These are phyloP conservation scores for Actinidia chinensis DNA, from an alignment of 179 eudicot species.

Conservation along the genomic window DNA sequence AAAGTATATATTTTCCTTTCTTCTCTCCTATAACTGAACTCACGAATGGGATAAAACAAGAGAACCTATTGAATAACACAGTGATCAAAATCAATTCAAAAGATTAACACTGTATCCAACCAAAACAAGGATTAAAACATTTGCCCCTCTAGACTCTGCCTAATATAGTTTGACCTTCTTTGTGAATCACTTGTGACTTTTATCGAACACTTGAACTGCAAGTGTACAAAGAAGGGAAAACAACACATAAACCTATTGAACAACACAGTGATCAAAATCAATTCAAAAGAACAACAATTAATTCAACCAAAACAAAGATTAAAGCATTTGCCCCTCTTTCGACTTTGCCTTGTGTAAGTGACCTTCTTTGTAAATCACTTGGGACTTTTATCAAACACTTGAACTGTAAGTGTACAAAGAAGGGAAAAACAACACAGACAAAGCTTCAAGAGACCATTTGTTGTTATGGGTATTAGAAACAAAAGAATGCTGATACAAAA, in stretches of 20 bases:
- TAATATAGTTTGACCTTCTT: background rate
- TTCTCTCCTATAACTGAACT: background rate
- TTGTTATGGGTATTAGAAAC: background rate
- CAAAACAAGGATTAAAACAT: background rate
- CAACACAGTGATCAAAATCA: no score
- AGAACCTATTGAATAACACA: background rate
- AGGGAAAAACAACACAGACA: background rate
- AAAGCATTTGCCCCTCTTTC: background rate
- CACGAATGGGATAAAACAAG: background rate
- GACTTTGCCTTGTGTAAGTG: background rate
- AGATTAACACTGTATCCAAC: background rate
- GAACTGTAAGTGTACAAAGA: background rate
- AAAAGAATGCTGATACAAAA: background rate
- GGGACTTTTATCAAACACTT: background rate
- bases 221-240: background rate
- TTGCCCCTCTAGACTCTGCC: background rate
- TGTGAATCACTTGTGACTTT: background rate
- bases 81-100: background rate
- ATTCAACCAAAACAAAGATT: background rate
- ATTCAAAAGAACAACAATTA: conserved; percentile 1
- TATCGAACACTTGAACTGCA: conserved; percentile 7
- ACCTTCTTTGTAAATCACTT: background rate
- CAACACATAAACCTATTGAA: no score
- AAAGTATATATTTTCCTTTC: background rate
- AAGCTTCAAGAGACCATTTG: background rate